Evolutionary conservation across 2,329 filamentous ascomycete species (phyloP).

Genomic region (Aspergillus unguis): DNA sequence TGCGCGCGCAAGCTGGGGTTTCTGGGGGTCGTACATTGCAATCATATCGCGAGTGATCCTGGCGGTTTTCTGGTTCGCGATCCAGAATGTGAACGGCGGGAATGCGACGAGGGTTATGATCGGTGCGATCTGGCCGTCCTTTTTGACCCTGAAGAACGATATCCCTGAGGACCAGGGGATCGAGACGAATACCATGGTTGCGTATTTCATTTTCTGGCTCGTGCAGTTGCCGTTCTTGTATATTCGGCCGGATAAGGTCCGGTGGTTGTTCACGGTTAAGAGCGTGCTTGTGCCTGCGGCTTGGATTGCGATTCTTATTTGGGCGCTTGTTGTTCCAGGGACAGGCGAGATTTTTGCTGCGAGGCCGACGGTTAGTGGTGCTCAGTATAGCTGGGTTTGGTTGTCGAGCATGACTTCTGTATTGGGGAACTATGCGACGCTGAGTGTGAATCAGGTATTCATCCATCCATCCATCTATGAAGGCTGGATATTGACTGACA

Average conservation of each 20-base stretch:
- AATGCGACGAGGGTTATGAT: slow-evolving; percentile 53
- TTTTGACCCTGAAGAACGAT: slow-evolving; percentile 33
- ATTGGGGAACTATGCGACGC: slow-evolving; percentile 51
- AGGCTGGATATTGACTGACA: not conserved
- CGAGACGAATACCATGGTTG: slow-evolving; percentile 46
- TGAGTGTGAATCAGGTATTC: slow-evolving; percentile 49
- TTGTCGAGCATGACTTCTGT: slow-evolving; percentile 50
- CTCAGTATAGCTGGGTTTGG: slow-evolving; percentile 54
- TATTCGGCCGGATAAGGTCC: slow-evolving; percentile 41
- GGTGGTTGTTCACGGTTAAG: slow-evolving; percentile 39
- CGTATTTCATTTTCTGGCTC: slow-evolving; percentile 45
- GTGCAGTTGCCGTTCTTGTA: slow-evolving; percentile 46
- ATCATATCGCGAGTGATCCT: slow-evolving; percentile 54
- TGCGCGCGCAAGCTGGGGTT: slow-evolving; percentile 55
- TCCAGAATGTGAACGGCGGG: slow-evolving; percentile 63
- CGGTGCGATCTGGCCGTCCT: slow-evolving; percentile 51
- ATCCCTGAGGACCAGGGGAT: slow-evolving; percentile 44
- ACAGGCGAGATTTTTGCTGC: slow-evolving; percentile 49
- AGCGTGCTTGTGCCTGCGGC: slow-evolving; percentile 52
- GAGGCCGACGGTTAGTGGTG: slow-evolving; percentile 46
- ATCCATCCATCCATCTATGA: too few species aligned
- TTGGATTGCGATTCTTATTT: slow-evolving; percentile 61
- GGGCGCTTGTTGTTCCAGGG: slow-evolving; percentile 57
- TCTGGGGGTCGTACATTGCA: slow-evolving; percentile 55
- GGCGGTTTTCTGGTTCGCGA: slow-evolving; percentile 62